These are phyloP conservation scores for Fusarium dimerum DNA, from an alignment of 2,329 filamentous ascomycete species.

Conservation along the genomic window DNA sequence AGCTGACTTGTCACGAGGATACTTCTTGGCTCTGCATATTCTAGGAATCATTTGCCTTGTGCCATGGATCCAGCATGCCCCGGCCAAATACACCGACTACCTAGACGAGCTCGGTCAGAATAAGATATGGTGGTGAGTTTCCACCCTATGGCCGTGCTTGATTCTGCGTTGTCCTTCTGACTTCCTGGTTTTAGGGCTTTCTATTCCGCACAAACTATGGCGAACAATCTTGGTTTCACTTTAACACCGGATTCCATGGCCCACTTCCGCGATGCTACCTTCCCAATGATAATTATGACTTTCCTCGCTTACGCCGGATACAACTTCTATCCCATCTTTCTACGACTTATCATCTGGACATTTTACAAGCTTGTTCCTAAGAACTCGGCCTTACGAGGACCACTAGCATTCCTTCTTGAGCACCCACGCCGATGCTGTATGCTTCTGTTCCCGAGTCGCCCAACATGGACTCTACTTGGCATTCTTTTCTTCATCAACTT, in stretches of 20 bases:
- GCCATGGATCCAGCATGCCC: slow-evolving; percentile 46
- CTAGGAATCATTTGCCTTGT: slow-evolving; percentile 49
- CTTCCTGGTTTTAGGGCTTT: slow-evolving; percentile 39
- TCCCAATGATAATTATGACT: slow-evolving; percentile 48
- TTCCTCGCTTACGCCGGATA: slow-evolving; percentile 54
- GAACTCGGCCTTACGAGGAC: slow-evolving; percentile 39
- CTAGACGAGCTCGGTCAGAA: slow-evolving; percentile 40
- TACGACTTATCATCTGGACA: slow-evolving; percentile 59
- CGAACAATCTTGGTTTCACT: slow-evolving; percentile 55
- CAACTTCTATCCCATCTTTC: slow-evolving; percentile 58
- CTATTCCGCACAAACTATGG: slow-evolving; percentile 53
- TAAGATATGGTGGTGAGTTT: slow-evolving; percentile 50
- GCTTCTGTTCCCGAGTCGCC: slow-evolving; percentile 59
- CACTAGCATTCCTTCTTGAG: slow-evolving; percentile 59
- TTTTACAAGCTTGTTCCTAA: slow-evolving; percentile 48
- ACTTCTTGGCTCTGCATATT: slow-evolving; percentile 47
- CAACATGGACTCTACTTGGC: slow-evolving; percentile 58
- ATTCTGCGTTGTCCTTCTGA: slow-evolving; percentile 3
- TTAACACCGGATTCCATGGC: slow-evolving; percentile 57
- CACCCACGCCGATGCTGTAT: slow-evolving; percentile 65
- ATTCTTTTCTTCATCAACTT: slow-evolving; percentile 54
- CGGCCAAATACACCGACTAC: slow-evolving; percentile 42
- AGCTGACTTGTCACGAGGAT: slow-evolving; percentile 31
- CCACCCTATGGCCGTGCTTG: too few species aligned
- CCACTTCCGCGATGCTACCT: slow-evolving; percentile 45